Conservation (phyloP, 305 asterid genomes). For the Solanum hybrid region DNA sequence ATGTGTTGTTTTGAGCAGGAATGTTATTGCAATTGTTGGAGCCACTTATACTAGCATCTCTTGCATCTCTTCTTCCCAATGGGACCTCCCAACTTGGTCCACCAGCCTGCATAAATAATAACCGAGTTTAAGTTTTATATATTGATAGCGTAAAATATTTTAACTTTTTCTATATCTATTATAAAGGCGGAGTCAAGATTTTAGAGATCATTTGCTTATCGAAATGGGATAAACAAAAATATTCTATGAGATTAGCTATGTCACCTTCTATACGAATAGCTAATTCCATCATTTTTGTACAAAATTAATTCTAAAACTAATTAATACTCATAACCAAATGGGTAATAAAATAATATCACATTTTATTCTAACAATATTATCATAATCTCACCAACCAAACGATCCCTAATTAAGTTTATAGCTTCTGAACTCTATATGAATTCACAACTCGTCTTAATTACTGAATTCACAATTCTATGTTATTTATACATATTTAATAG, state of each 20-base stretch:
- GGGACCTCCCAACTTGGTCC: slow-evolving; percentile 34
- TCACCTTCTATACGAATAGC: not conserved
- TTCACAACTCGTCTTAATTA: not conserved
- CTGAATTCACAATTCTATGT: not conserved
- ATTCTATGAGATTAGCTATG: not conserved
- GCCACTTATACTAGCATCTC: slow-evolving; percentile 27
- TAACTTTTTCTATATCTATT: not conserved
- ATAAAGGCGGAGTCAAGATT: not conserved
- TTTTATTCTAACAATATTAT: not conserved
- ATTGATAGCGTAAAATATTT: not conserved
- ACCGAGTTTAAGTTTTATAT: not conserved
- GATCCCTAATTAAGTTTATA: not conserved
- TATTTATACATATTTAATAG: not conserved
- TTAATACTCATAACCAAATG: not conserved
- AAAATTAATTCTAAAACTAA: no score
- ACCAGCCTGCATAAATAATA: slow-evolving; percentile 17
- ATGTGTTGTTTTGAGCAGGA: slow-evolving; percentile 21
- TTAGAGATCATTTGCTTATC: not conserved
- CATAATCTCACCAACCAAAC: not conserved
- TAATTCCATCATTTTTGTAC: not conserved
- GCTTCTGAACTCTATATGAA: not conserved
- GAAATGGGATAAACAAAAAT: not conserved
- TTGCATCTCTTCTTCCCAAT: slow-evolving; percentile 35
- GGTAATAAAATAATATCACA: not conserved
- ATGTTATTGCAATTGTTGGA: slow-evolving; percentile 19